These are phyloP conservation scores for Stachybotrys elegans DNA, from an alignment of 2,329 filamentous ascomycete genomes.

Conservation along the genomic window DNA sequence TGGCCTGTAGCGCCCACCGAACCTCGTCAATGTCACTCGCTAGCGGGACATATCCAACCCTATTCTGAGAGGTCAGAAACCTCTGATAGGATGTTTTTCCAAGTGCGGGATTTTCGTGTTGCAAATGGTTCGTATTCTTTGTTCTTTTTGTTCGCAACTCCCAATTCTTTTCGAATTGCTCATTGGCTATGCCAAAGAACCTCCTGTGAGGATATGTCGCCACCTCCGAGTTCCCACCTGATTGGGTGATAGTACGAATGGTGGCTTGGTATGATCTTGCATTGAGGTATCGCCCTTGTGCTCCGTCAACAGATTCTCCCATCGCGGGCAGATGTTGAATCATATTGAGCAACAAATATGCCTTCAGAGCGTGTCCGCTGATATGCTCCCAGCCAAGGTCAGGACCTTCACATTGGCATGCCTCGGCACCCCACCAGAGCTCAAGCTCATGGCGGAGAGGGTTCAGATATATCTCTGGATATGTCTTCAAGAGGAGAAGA, in stretches of 20 bases:
- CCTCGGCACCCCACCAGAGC: conserved; percentile 7
- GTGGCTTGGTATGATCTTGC: conserved; percentile 12
- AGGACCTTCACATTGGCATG: conserved; percentile 4
- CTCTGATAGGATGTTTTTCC: conserved; percentile 4
- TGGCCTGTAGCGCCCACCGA: not conserved
- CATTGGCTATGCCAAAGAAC: conserved; percentile 14
- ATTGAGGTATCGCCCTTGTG: conserved; percentile 11
- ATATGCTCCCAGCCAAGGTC: conserved; percentile 13
- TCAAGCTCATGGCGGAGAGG: conserved; percentile 3
- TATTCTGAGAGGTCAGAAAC: not conserved
- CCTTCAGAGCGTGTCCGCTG: conserved; percentile 9
- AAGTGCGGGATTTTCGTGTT: too few species aligned
- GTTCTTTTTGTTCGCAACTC: not conserved
- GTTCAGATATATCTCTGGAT: too few species aligned
- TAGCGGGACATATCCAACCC: not conserved
- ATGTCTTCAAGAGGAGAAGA: too few species aligned
- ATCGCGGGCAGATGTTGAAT: conserved; percentile 10
- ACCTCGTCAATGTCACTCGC: not conserved
- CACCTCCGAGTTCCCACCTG: conserved; percentile 3
- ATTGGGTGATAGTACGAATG: conserved; percentile 5
- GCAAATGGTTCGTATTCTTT: conserved; percentile 4
- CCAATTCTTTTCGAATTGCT: conserved; percentile 4
- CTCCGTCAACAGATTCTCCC: conserved; percentile 3
- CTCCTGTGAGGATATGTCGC: conserved; percentile 10
- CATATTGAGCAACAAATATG: conserved; percentile 17